Conservation (phyloP, 139 green algal genomes). For the Micromonas pusilla region DNA sequence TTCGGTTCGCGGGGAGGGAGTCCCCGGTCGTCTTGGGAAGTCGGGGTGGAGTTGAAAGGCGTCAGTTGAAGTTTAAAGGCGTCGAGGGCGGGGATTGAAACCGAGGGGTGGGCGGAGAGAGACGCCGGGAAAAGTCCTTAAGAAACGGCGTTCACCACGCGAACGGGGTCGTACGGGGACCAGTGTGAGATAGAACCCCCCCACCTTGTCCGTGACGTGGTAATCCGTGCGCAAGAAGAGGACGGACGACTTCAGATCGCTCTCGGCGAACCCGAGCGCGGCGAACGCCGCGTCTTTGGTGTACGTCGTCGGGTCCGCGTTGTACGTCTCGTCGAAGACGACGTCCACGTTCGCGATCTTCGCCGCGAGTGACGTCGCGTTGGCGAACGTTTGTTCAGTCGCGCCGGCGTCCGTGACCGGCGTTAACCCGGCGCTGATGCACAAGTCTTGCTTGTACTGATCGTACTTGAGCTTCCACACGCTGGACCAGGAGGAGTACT, state of each 20-base stretch:
- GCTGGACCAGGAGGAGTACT: neutral
- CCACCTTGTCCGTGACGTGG: neutral
- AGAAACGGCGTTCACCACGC: too few relatives aligned
- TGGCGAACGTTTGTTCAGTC: neutral
- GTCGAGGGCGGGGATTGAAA: too few relatives aligned
- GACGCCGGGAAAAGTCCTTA: too few relatives aligned
- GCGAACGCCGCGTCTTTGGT: neutral
- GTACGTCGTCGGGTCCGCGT: neutral
- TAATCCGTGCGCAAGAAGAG: neutral
- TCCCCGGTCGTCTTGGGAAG: too few relatives aligned
- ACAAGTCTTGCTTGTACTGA: neutral
- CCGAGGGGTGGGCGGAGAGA: too few relatives aligned
- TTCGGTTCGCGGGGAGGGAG: too few relatives aligned
- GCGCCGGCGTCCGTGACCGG: slow-evolving; percentile 10
- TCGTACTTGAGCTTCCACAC: neutral
- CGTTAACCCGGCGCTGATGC: slow-evolving; percentile 10
- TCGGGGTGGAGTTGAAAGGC: too few relatives aligned
- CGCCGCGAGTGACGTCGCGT: too few relatives aligned
- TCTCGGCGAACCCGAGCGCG: neutral
- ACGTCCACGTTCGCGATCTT: neutral
- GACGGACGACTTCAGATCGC: neutral
- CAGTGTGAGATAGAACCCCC: too few relatives aligned
- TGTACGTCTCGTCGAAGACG: slow-evolving; percentile 17
- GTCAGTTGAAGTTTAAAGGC: too few relatives aligned
- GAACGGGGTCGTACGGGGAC: too few relatives aligned